These are phyloP conservation scores for Clonostachys byssicola DNA, from an alignment of 2,329 filamentous ascomycete genomes.

Conservation along the genomic window DNA sequence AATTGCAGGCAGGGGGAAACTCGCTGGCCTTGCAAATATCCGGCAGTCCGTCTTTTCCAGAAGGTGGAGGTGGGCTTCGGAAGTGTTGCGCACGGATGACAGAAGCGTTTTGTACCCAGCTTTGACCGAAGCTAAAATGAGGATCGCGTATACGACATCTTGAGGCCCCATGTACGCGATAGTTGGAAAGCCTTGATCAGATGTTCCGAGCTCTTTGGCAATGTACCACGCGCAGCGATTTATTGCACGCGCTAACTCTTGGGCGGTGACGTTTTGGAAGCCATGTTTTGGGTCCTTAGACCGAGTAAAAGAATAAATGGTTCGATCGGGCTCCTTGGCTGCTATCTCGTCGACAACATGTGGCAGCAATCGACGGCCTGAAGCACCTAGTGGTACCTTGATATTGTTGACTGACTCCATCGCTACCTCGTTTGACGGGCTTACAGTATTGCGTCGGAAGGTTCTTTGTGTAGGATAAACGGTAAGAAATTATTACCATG, in stretches of 20 bases:
- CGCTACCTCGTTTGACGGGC: no score
- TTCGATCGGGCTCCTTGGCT: slow-evolving; percentile 15
- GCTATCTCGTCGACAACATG: slow-evolving; percentile 14
- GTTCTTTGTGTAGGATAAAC: no score
- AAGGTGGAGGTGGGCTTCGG: slow-evolving; percentile 17
- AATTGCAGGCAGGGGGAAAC: slow-evolving; percentile 11
- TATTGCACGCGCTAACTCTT: slow-evolving; percentile 18
- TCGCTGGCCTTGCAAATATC: slow-evolving; percentile 11
- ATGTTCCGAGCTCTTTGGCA: slow-evolving; percentile 15
- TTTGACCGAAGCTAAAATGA: slow-evolving; percentile 33
- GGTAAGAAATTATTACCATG: no score
- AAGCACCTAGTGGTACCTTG: not conserved
- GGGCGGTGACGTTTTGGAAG: slow-evolving; percentile 18
- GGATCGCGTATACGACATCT: slow-evolving; percentile 28
- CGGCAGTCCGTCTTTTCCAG: slow-evolving; percentile 17
- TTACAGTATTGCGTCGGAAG: no score
- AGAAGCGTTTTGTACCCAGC: slow-evolving; percentile 32
- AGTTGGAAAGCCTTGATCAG: slow-evolving; percentile 20
- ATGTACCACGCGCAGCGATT: slow-evolving; percentile 23
- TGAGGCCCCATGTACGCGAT: slow-evolving; percentile 25
- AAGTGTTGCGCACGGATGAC: slow-evolving; percentile 21
- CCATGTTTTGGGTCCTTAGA: slow-evolving; percentile 13
- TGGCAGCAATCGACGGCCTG: slow-evolving; percentile 9
- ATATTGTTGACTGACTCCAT: no score
- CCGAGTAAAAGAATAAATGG: slow-evolving; percentile 29